Evolutionary conservation across 257 asterid genomes (phyloP), one percentile per base, ranked within the genome.

Genomic region (Rubia yunnanensis): DNA sequence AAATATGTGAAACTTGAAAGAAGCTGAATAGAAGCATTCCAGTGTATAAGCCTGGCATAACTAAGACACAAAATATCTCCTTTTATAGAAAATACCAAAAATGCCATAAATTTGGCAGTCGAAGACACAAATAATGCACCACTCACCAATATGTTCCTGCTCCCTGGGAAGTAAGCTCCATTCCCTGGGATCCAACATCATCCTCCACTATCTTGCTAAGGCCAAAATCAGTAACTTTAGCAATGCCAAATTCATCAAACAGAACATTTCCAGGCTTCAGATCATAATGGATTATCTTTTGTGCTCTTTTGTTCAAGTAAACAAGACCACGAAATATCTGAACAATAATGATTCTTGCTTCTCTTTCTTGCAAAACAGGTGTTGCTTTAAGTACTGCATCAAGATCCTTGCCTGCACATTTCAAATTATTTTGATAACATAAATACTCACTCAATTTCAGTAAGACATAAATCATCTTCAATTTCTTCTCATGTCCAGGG

Each of bases 101-200:
- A 63, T 35, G 32, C 23, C 28, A 50, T 5, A 60, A 26, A 59
- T 31, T 17, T 15, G 14, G 30, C 35, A 11, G 59, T 26, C 38
- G 23, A 15, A 23, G 60, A 32, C 26, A 38, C 63, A 13, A 5
- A 41, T 34, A 41, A 26, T 66, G 56, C 50, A 64, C 35, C 56
- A 80, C 95, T 86, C 70, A 94, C 99, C 99, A 94, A 83, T 94
- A 94, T 49, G 99, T 94, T 75, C 99, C 99, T 24, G 99, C 99
- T 32, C 99, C 99, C 75, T 94, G 99, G 44, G 99, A 94, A 2
- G 99, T 94, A 70, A 94, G 97, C 79, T 94, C 99, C 99, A 94
- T 94, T 73, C 99, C 99, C 76, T 86, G 96, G 64, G 99, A 94
- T 67, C 99, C 99, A 70, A 90, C 99, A 80, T 90, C 83, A 67